Evolutionary conservation across 2,329 filamentous ascomycete genomes (phyloP).

Genomic region (Colletotrichum navitas): DNA sequence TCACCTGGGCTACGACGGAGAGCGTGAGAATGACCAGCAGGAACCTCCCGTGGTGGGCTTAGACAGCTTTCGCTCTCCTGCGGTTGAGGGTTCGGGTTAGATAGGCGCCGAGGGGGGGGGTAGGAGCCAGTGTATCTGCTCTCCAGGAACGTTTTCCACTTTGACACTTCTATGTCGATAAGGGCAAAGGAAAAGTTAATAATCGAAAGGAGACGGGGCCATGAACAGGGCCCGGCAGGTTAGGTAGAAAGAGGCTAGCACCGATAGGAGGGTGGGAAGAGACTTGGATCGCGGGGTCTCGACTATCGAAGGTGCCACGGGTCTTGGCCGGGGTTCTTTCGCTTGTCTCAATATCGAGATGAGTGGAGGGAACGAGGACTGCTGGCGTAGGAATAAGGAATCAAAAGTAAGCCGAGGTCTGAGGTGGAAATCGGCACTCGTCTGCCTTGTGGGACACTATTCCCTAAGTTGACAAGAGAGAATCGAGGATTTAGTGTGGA

Average conservation of each 20-base stretch:
- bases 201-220: conserved; percentile 9
- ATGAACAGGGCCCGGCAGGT: conserved; percentile 22
- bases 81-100: conserved; percentile 8
- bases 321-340: not conserved
- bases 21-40: conserved; percentile 2
- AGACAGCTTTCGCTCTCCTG: conserved; percentile 1
- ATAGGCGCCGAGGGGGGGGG: not conserved
- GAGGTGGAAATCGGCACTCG: not conserved
- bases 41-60: not conserved
- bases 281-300: not conserved
- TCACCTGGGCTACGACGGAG: not conserved
- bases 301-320: conserved; percentile 9
- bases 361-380: not conserved
- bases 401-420: conserved; percentile 14
- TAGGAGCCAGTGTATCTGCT: not conserved
- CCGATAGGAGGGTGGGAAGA: conserved; percentile 1
- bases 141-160: conserved; percentile 14
- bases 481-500: not conserved
- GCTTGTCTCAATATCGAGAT: not conserved
- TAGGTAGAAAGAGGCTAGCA: conserved; percentile 25
- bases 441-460: conserved; percentile 1
- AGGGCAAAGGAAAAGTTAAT: conserved; percentile 17
- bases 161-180: conserved; percentile 9
- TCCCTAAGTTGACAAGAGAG: conserved; percentile 6
- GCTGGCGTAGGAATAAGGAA: not conserved